These are phyloP conservation scores for Pythium brachiatum DNA, from an alignment of 352 stramenopile species.

Conservation along the genomic window DNA sequence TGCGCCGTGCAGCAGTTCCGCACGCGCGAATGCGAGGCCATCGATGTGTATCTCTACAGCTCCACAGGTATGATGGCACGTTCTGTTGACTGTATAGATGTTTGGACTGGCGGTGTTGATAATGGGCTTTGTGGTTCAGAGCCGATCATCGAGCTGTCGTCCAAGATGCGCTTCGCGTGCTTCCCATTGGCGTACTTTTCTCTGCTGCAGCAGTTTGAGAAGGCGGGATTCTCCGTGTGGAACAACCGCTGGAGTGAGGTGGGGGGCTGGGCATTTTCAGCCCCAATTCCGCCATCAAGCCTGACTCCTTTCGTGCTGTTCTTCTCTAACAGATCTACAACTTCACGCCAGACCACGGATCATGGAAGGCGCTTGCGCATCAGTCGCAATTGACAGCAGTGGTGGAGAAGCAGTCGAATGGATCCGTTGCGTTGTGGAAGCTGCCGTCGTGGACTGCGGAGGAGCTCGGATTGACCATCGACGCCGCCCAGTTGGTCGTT, in stretches of 20 bases:
- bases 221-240: conserved; percentile 70
- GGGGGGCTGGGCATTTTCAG: not conserved
- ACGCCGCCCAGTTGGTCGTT: conserved; percentile 43
- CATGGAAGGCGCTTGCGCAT: conserved; percentile 44
- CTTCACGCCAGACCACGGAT: conserved; percentile 56
- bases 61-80: conserved; percentile 34
- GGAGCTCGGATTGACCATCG: conserved; percentile 41
- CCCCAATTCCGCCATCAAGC: not conserved
- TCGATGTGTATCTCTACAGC: conserved; percentile 68
- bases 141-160: conserved; percentile 70
- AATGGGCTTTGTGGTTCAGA: conserved; percentile 19
- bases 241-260: conserved; percentile 86
- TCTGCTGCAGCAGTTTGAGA: conserved; percentile 62
- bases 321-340: conserved; percentile 52
- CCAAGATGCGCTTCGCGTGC: conserved; percentile 53
- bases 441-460: conserved; percentile 42
- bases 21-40: conserved; percentile 56
- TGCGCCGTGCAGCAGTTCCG: conserved; percentile 75
- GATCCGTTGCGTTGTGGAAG: conserved; percentile 41
- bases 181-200: conserved; percentile 71
- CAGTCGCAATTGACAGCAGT: conserved; percentile 35
- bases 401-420: conserved; percentile 29
- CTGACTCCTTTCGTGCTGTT: not conserved
- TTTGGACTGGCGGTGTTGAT: conserved; percentile 5
- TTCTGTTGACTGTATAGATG: not conserved